A percentile compares a stretch with the other conserved stretches of the same genome.
These are phyloP conservation scores for Ceratocystiopsis sp. DNA, from an alignment of 2,329 filamentous ascomycete species.

Conservation along the genomic window DNA sequence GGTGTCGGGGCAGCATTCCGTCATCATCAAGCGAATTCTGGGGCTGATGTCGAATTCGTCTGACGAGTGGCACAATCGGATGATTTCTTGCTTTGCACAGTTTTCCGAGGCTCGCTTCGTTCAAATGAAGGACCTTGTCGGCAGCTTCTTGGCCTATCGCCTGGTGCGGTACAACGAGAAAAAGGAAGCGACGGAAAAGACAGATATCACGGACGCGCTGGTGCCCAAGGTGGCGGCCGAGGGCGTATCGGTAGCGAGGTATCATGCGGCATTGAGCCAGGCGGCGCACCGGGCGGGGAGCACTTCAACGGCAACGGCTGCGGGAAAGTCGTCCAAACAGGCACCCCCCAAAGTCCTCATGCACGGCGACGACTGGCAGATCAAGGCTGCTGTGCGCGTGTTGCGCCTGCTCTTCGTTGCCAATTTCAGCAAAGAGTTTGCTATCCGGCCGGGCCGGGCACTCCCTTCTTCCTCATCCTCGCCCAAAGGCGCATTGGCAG, in stretches of 20 bases:
- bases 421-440: conserved; percentile 36
- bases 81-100: conserved; percentile 64
- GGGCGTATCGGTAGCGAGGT: conserved; percentile 47
- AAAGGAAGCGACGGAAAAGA: conserved; percentile 34
- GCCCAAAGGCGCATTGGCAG: too few relatives aligned
- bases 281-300: conserved; percentile 14
- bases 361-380: conserved; percentile 79
- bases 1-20: conserved; percentile 53
- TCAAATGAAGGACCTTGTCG: conserved; percentile 57
- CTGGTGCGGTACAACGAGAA: conserved; percentile 55
- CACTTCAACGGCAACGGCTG: conserved; percentile 12
- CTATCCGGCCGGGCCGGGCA: too few relatives aligned
- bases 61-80: conserved; percentile 55
- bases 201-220: conserved; percentile 47
- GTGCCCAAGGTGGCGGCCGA: conserved; percentile 54
- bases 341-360: conserved; percentile 38
- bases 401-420: conserved; percentile 70
- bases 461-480: too few relatives aligned
- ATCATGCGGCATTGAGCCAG: conserved; percentile 59
- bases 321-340: conserved; percentile 29
- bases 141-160: conserved; percentile 67
- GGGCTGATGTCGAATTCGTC: conserved; percentile 65
- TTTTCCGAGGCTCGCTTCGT: conserved; percentile 52
- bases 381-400: conserved; percentile 62
- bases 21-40: conserved; percentile 69